A percentile compares a stretch with the other conserved stretches of the same genome.
Conservation (phyloP, 2,329 filamentous ascomycete genomes). For the Colletotrichum limetticola region DNA sequence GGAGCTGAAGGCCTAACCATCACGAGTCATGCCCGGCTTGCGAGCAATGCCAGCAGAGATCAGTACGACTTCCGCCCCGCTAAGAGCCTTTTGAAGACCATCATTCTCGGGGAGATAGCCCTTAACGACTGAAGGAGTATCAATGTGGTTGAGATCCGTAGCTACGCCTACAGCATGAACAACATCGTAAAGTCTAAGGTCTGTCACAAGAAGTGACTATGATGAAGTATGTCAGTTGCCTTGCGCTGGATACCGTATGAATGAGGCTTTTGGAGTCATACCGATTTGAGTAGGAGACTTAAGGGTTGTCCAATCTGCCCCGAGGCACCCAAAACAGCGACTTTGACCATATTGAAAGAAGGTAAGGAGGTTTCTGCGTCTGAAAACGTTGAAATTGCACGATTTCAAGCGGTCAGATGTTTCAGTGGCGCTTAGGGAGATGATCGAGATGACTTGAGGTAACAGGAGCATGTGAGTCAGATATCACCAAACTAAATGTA, state of each 20-base stretch:
- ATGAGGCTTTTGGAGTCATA: background rate
- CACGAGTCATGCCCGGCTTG: constrained; percentile 85
- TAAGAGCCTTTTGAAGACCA: constrained; percentile 72
- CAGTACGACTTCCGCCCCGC: constrained; percentile 77
- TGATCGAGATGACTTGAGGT: background rate
- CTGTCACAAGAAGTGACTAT: background rate
- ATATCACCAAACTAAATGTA: too few species aligned
- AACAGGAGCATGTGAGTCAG: too few species aligned
- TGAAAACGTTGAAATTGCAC: too few species aligned
- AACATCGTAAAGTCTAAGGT: constrained; percentile 35
- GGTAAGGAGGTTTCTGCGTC: too few species aligned
- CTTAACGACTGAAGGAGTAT: constrained; percentile 79
- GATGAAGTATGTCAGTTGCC: background rate
- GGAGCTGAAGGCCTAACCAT: constrained; percentile 44
- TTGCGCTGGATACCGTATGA: background rate
- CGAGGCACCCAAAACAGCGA: constrained; percentile 20
- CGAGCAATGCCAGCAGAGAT: constrained; percentile 81
- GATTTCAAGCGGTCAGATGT: too few species aligned
- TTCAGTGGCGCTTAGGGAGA: too few species aligned
- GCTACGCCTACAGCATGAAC: constrained; percentile 67
- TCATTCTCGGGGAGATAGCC: constrained; percentile 73
- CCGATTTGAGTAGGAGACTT: constrained; percentile 23
- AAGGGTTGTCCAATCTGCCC: constrained; percentile 22
- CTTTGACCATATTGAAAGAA: background rate
- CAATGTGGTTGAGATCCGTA: constrained; percentile 82